A percentile compares a stretch with the other conserved stretches of the same genome.
phyloP scores from a whole-genome alignment of 305 asterid genomes.

The Solanum hybrid region DNA sequence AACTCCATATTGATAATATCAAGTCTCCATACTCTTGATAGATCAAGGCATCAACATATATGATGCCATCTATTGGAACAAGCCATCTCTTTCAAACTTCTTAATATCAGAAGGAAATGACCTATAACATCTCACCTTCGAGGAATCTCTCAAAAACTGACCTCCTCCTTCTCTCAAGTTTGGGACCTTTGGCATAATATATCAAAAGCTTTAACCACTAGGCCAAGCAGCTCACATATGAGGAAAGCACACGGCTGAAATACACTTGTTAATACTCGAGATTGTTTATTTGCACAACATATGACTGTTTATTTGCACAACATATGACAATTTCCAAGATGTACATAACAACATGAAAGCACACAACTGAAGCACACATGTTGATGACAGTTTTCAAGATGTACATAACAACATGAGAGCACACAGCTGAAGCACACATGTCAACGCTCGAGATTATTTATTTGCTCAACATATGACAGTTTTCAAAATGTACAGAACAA shows the following conservation, averaged over 20 bases:
- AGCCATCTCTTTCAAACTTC: background rate
- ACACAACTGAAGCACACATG: too few species aligned
- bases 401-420: background rate
- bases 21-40: background rate
- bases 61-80: background rate
- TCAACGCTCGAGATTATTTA: too few species aligned
- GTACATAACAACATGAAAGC: too few species aligned
- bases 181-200: background rate
- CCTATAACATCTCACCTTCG: background rate
- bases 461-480: background rate
- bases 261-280: background rate
- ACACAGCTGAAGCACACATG: too few species aligned
- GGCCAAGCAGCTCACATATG: background rate
- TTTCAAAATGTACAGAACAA: too few species aligned
- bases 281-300: too few species aligned
- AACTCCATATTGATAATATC: background rate
- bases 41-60: background rate
- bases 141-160: background rate
- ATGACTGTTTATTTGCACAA: too few species aligned
- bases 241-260: background rate
- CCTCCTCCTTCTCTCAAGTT: background rate
- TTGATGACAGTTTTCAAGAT: too few species aligned
- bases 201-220: background rate
- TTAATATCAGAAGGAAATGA: background rate
- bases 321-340: too few species aligned